phyloP scores from a whole-genome alignment of 2,329 filamentous ascomycete species.

The Colletotrichum sp. region DNA sequence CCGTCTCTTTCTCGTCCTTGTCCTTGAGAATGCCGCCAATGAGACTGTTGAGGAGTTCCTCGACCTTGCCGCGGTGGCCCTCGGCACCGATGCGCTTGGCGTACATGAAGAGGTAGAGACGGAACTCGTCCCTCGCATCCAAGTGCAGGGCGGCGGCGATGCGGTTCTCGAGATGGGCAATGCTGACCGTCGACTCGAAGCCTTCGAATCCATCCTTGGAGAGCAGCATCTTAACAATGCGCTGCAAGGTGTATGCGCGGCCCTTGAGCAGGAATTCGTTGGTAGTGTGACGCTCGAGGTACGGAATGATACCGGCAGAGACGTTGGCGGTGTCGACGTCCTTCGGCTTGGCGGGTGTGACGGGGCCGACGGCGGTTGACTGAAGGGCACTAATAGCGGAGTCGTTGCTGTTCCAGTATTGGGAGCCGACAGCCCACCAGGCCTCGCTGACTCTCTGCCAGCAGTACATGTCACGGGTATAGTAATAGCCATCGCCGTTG shows the following conservation, averaged over 20 bases:
- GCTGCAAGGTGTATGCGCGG: constrained; percentile 87
- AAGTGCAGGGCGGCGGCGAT: constrained; percentile 88
- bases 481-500: constrained; percentile 93
- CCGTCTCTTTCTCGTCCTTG: constrained; percentile 51
- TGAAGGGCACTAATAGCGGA: constrained; percentile 84
- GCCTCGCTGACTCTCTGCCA: constrained; percentile 97
- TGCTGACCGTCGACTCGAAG: constrained; percentile 89
- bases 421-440: constrained; percentile 97
- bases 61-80: constrained; percentile 84
- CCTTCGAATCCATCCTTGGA: constrained; percentile 90
- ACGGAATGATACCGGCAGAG: constrained; percentile 91
- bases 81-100: constrained; percentile 94
- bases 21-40: constrained; percentile 75
- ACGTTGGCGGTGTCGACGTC: constrained; percentile 62
- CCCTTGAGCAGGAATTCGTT: constrained; percentile 91
- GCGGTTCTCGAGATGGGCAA: constrained; percentile 94
- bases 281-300: constrained; percentile 92
- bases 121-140: constrained; percentile 89
- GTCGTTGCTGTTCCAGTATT: constrained; percentile 99
- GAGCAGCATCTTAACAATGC: constrained; percentile 87
- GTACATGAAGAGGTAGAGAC: constrained; percentile 96
- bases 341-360: constrained; percentile 49
- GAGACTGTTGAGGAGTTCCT: constrained; percentile 85
- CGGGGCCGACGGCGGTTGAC: constrained; percentile 69
- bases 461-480: constrained; percentile 81